Percentiles rank a stretch among this genome's conserved stretches.
Conservation (phyloP, 257 asterid species). For the Jaltomata sinuosa region DNA sequence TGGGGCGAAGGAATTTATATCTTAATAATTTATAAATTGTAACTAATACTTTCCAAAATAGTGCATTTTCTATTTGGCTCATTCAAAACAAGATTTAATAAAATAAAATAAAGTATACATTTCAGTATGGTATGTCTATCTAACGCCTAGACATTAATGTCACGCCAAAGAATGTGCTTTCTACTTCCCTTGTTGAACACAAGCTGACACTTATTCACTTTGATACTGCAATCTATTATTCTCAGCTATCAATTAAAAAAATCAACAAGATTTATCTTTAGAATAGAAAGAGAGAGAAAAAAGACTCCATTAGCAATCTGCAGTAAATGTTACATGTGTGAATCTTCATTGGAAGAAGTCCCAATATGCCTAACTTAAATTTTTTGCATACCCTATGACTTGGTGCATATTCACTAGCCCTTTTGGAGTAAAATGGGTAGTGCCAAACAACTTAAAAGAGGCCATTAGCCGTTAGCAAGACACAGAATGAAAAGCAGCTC, state of each 20-base stretch:
- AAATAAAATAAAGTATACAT: not conserved
- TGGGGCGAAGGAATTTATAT: not conserved
- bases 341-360: not conserved
- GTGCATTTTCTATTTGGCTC: not conserved
- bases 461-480: not conserved
- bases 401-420: not conserved
- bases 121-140: not conserved
- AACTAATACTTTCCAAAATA: not conserved
- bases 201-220: not conserved
- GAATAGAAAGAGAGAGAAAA: not conserved
- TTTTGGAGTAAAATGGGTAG: not conserved
- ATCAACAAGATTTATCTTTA: not conserved
- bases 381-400: not conserved
- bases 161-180: not conserved
- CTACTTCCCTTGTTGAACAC: not conserved
- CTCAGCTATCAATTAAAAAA: not conserved
- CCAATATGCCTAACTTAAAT: not conserved
- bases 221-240: not conserved
- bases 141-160: not conserved
- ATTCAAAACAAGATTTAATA: not conserved
- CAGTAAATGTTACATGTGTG: not conserved
- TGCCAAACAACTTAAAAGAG: not conserved
- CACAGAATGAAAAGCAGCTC: not conserved
- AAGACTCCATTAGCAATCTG: not conserved
- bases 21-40: not conserved